These are phyloP conservation scores for Sinapis alba DNA, from an alignment of 441 rosid species.

Conservation along the genomic window DNA sequence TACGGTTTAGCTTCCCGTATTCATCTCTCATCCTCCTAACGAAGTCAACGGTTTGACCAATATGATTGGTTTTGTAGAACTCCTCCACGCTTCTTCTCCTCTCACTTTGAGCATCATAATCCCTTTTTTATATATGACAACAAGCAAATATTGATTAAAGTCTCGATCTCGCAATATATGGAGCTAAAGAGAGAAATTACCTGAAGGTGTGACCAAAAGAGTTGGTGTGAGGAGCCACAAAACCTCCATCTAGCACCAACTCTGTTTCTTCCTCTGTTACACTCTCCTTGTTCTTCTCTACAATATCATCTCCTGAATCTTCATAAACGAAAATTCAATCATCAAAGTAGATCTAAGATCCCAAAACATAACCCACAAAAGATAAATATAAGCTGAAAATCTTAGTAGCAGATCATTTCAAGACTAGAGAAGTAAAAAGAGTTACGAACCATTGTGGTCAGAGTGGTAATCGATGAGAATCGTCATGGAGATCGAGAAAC, in stretches of 20 bases:
- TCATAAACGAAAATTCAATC: slow-evolving; percentile 6
- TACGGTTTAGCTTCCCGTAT: slow-evolving; percentile 64
- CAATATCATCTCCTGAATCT: slow-evolving; percentile 25
- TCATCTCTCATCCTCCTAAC: slow-evolving; percentile 74
- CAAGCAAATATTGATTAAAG: not conserved
- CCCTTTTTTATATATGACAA: slow-evolving; percentile 41
- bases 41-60: slow-evolving; percentile 78
- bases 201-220: slow-evolving; percentile 57
- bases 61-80: slow-evolving; percentile 73
- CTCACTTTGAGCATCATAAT: slow-evolving; percentile 71
- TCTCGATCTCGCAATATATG: not conserved
- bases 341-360: not conserved
- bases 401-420: not conserved
- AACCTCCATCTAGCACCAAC: slow-evolving; percentile 55
- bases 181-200: slow-evolving; percentile 18
- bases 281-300: slow-evolving; percentile 33
- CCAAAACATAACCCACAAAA: not conserved
- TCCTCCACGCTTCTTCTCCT: slow-evolving; percentile 79
- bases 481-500: slow-evolving; percentile 33
- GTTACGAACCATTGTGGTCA: slow-evolving; percentile 26
- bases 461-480: slow-evolving; percentile 14
- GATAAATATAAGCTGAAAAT: not conserved
- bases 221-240: slow-evolving; percentile 49
- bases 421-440: not conserved
- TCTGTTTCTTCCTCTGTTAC: slow-evolving; percentile 36